Evolutionary conservation across 2,329 filamentous ascomycete genomes (phyloP).

Genomic region (Colletotrichum cuscutae): DNA sequence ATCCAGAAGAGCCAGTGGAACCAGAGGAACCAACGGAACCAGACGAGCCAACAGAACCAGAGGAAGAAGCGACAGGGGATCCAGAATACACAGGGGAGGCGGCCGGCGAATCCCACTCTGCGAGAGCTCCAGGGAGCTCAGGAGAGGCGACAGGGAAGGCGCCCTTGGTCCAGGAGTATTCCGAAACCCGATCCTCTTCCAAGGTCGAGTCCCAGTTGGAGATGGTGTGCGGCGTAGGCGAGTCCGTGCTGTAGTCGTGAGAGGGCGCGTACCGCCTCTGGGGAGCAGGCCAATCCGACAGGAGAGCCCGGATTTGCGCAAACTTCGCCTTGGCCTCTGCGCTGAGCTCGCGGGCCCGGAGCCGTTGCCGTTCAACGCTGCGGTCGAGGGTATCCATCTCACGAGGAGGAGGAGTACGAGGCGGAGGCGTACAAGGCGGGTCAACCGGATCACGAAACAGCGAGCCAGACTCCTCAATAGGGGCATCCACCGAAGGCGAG

Average conservation of each 20-base stretch:
- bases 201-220: slow-evolving; percentile 18
- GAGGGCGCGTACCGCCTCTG: neutral
- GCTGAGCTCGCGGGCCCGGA: slow-evolving; percentile 2
- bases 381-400: slow-evolving; percentile 9
- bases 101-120: slow-evolving; percentile 3
- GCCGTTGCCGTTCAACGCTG: slow-evolving; percentile 5
- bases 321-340: neutral
- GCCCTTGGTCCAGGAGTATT: neutral
- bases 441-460: neutral
- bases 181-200: neutral
- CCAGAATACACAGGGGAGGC: neutral
- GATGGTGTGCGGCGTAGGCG: slow-evolving; percentile 13
- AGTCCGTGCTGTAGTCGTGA: slow-evolving; percentile 13
- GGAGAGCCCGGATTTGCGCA: slow-evolving; percentile 4
- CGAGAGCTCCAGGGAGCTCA: neutral
- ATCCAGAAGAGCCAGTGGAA: neutral
- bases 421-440: neutral
- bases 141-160: neutral
- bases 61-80: neutral
- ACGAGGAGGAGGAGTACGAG: neutral
- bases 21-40: neutral
- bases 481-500: neutral
- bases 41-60: neutral
- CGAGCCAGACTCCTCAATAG: neutral
- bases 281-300: neutral